Evolutionary conservation across 495 filamentous ascomycete species (phyloP).

Genomic region (Darksidea phi): DNA sequence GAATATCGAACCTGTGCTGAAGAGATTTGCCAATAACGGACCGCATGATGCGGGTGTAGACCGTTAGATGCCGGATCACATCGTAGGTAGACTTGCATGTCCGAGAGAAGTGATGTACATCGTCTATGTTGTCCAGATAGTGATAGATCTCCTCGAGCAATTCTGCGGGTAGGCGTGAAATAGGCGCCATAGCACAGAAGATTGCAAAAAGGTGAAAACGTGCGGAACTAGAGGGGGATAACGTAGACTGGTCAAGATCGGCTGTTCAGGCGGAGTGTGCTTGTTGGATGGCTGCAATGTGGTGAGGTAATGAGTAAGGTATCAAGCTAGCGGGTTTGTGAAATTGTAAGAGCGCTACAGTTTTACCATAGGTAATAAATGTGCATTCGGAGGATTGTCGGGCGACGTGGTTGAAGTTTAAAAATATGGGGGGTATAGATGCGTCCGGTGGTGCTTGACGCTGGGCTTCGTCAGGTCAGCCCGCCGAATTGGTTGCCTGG

Average conservation of each 20-base stretch:
- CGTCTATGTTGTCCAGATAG: conserved; percentile 21
- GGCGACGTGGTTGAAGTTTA: no score
- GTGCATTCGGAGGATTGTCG: no score
- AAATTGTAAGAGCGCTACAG: no score
- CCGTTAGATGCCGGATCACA: background rate
- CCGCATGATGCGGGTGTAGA: conserved; percentile 22
- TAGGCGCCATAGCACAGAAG: background rate
- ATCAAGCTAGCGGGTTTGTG: no score
- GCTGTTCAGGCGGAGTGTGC: no score
- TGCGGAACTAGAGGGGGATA: no score
- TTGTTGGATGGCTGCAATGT: no score
- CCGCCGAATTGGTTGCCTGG: background rate
- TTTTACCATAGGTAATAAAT: no score
- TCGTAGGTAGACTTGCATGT: conserved; percentile 2
- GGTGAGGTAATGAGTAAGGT: no score
- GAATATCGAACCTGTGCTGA: conserved; percentile 22
- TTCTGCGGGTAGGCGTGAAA: conserved; percentile 12
- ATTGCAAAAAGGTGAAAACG: background rate
- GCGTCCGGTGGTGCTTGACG: no score
- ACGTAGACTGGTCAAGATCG: no score
- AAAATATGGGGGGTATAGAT: no score
- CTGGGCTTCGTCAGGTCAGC: background rate
- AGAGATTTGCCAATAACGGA: conserved; percentile 7
- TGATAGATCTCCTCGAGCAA: conserved; percentile 16
- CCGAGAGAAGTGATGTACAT: conserved; percentile 22